These are phyloP conservation scores for Uromyces viciae-fabae DNA, from an alignment of 1,284 basidiomycete genomes.

Conservation along the genomic window DNA sequence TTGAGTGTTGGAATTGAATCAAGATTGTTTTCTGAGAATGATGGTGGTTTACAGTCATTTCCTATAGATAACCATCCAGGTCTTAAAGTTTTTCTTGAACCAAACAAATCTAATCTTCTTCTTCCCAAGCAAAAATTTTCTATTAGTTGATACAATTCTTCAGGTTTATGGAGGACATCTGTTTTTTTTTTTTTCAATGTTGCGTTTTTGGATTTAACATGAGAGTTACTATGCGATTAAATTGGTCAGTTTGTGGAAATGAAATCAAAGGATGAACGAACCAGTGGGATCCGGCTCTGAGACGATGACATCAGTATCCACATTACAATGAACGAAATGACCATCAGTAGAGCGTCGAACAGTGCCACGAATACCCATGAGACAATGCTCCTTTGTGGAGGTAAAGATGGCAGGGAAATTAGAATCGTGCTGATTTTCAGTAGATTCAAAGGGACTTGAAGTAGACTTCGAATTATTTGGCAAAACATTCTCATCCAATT, in stretches of 20 bases:
- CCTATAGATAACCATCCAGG: conserved; percentile 90
- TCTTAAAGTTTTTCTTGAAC: conserved; percentile 67
- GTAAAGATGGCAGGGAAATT: conserved; percentile 64
- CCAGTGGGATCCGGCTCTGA: conserved; percentile 38
- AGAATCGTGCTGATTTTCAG: too few relatives aligned
- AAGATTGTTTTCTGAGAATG: background rate
- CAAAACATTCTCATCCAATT: conserved; percentile 45
- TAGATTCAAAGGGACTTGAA: too few relatives aligned
- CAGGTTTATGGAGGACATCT: conserved; percentile 79
- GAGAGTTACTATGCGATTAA: too few relatives aligned
- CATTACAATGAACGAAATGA: conserved; percentile 96
- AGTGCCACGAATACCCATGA: conserved; percentile 98
- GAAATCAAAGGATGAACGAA: background rate
- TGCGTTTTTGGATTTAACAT: too few relatives aligned
- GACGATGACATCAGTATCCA: conserved; percentile 61
- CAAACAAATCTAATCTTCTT: conserved; percentile 85
- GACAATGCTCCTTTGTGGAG: conserved; percentile 87
- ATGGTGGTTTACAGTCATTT: conserved; percentile 50
- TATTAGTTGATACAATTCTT: conserved; percentile 89
- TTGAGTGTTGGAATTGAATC: background rate
- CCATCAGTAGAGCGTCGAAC: conserved; percentile 88
- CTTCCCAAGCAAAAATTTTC: conserved; percentile 97
- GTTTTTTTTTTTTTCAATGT: too few relatives aligned
- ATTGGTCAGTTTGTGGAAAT: background rate
- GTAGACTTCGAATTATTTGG: too few relatives aligned